Percentiles rank a stretch among this genome's conserved stretches.
phyloP scores from a whole-genome alignment of 805 yeast genomes.

The Barnettozyma vustinii region DNA sequence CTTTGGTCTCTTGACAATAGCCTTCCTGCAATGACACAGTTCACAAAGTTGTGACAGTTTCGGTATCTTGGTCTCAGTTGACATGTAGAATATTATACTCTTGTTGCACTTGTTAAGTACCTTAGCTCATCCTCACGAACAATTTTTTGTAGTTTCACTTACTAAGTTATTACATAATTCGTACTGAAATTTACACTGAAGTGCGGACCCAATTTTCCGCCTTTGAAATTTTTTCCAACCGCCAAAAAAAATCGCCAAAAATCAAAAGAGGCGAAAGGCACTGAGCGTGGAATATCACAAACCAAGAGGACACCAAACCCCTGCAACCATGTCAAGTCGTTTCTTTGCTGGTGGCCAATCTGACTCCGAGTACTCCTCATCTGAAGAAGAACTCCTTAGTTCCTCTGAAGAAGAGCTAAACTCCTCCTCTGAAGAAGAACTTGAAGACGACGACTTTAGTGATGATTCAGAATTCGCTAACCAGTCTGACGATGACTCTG shows the following conservation, averaged over 20 bases:
- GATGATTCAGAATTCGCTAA: conserved; percentile 33
- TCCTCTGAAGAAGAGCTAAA: conserved; percentile 34
- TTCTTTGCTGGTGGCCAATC: conserved; percentile 63
- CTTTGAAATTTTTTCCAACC: conserved; percentile 5
- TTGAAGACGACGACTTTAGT: conserved; percentile 24
- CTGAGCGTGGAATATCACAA: not conserved
- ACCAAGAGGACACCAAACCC: not conserved
- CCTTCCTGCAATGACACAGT: conserved; percentile 74
- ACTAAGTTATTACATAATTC: not conserved
- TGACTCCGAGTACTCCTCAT: conserved; percentile 38
- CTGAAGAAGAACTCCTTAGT: conserved; percentile 39
- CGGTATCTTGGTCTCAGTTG: conserved; percentile 12
- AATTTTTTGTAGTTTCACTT: not conserved
- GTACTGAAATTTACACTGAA: conserved; percentile 15
- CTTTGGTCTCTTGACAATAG: conserved; percentile 88
- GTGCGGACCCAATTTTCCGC: conserved; percentile 7
- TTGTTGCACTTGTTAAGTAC: too few relatives aligned
- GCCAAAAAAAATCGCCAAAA: conserved; percentile 20
- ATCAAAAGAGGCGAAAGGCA: conserved; percentile 1
- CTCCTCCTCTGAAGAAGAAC: conserved; percentile 27
- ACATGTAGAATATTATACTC: not conserved
- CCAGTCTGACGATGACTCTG: conserved; percentile 25
- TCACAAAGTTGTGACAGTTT: conserved; percentile 60
- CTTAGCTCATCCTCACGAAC: not conserved
- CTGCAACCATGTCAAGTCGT: conserved; percentile 63